These are phyloP conservation scores for Sporothrix protearum DNA, from an alignment of 2,329 filamentous ascomycete genomes.

Conservation along the genomic window DNA sequence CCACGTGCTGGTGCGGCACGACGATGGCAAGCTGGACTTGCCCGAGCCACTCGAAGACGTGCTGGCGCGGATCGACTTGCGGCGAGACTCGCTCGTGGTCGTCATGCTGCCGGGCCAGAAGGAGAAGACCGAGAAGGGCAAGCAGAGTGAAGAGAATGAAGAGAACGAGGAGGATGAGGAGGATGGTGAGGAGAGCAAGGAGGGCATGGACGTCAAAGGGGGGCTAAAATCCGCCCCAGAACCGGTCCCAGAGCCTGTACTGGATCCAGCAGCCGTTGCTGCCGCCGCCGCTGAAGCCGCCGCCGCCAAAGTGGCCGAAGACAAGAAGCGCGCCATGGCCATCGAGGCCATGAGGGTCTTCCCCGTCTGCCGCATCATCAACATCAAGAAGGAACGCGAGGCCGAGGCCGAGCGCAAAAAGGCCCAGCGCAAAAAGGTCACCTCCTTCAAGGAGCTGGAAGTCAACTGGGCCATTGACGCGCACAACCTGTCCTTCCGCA, in stretches of 20 bases:
- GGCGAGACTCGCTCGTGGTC: slow-evolving; percentile 42
- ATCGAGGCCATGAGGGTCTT: slow-evolving; percentile 28
- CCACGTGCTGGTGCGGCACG: slow-evolving; percentile 35
- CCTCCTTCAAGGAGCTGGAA: slow-evolving; percentile 71
- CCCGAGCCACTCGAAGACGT: slow-evolving; percentile 41
- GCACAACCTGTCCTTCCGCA: slow-evolving; percentile 69
- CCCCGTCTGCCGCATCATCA: slow-evolving; percentile 69
- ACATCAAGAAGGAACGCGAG: slow-evolving; percentile 51
- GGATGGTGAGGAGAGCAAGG: not conserved
- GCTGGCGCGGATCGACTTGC: slow-evolving; percentile 39
- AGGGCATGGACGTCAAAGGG: not conserved
- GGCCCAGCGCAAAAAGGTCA: slow-evolving; percentile 38
- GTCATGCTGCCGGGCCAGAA: slow-evolving; percentile 37
- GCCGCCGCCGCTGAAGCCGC: not conserved
- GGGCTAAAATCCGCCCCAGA: too few relatives aligned
- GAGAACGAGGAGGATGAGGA: not conserved
- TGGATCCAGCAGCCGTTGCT: not conserved
- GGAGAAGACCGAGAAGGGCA: not conserved
- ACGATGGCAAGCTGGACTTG: slow-evolving; percentile 39
- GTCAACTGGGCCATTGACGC: slow-evolving; percentile 80
- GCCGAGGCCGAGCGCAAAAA: slow-evolving; percentile 44
- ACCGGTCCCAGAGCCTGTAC: not conserved
- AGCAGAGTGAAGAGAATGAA: not conserved
- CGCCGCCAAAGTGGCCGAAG: not conserved
- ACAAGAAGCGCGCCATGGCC: not conserved